Conservation (phyloP, 768 basidiomycete species). For the Calocybe gangraenosa region DNA sequence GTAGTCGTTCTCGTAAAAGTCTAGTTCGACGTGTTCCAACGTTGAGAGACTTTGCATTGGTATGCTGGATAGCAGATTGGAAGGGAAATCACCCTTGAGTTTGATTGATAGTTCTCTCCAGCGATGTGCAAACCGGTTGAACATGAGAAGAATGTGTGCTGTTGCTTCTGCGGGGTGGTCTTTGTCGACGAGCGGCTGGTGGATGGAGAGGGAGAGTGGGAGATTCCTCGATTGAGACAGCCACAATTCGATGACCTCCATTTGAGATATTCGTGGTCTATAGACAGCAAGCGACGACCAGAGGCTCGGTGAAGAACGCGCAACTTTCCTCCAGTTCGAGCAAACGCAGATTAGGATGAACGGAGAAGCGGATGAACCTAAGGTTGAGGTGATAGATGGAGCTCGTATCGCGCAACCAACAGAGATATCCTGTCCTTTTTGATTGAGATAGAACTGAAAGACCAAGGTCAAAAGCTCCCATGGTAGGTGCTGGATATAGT, state of each 20-base stretch:
- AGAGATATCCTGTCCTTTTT: neutral
- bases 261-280: constrained; percentile 5
- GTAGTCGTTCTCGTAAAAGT: neutral
- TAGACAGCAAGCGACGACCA: constrained; percentile 10
- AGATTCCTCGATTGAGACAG: neutral
- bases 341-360: constrained; percentile 4
- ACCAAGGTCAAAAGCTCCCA: neutral
- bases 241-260: constrained; percentile 2
- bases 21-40: constrained; percentile 5
- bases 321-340: neutral
- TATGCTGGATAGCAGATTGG: neutral
- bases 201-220: constrained; percentile 1
- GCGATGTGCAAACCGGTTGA: neutral
- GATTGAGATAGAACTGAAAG: neutral
- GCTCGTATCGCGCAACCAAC: neutral
- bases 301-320: neutral
- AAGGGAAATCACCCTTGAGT: neutral
- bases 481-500: neutral
- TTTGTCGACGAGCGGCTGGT: neutral
- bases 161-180: neutral
- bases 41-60: neutral
- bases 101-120: neutral
- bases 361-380: constrained; percentile 2
- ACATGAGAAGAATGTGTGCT: neutral
- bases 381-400: constrained; percentile 2